Base-by-base conservation (phyloP, 495 filamentous ascomycete species). In the Alectoria sarmentosa region DNA sequence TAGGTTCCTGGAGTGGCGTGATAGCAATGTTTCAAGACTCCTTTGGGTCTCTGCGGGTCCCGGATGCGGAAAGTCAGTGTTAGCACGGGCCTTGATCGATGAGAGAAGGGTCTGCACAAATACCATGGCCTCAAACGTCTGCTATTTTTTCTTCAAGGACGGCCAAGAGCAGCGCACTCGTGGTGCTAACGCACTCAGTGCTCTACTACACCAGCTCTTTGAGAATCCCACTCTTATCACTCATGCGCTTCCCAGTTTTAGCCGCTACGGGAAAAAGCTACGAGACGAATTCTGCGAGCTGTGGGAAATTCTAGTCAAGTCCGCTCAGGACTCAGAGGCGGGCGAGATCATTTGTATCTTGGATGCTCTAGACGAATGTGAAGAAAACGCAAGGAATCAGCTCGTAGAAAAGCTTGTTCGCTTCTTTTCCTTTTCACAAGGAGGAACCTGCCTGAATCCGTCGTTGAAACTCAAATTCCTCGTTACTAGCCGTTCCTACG, bases 91-190 rank as follows among this genome's bases (percentile, higher is more conserved):
- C 13, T 67, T 79, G 4, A 70, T 79, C 5, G 75, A 80, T 38
- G 55, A 73, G 36, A 67, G 56, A 63, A 73, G 8, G 38, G 64
- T 39, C 30, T 21, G 23, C 32, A 56, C 0, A 21, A 76, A 73
- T 76, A 75, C 60, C 63, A 75, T 41, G 21, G 58, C 63, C 19
- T 58, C 61, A 36, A 64, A 67, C 19, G 58, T 77, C 15, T 79
- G 76, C 62, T 79, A 78, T 67, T 79, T 81, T 60, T 82, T 81
- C 59, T 81, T 79, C 68, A 78, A 79, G 52, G 77, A 79, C 28
- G 66, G 65, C 39, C 71, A 74, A 36, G 70, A 75, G 14, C 64
- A 72, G 21, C 75, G 76, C 46, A 76, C 74, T 28, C 61, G 48
- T 59, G 69, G 72, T 46, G 61, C 64, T 36, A 62, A 61, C 14